These are phyloP conservation scores for Stachybotrys elegans DNA, from an alignment of 2,329 filamentous ascomycete genomes.

Conservation along the genomic window DNA sequence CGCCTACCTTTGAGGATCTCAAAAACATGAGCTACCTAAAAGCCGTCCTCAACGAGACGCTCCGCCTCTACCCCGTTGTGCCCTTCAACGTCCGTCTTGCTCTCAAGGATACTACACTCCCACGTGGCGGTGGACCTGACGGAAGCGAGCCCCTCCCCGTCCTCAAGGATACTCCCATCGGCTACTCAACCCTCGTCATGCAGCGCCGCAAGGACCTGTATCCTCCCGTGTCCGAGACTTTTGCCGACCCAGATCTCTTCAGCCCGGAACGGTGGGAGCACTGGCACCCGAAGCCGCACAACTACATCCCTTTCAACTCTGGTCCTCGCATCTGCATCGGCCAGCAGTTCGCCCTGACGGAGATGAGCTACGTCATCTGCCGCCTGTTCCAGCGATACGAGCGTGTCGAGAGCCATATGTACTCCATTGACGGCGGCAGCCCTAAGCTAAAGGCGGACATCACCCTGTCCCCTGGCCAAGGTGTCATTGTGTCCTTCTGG, in stretches of 20 bases:
- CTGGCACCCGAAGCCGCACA: conserved; percentile 62
- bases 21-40: conserved; percentile 84
- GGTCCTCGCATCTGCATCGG: conserved; percentile 71
- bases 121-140: conserved; percentile 63
- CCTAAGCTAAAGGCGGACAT: conserved; percentile 55
- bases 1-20: conserved; percentile 71
- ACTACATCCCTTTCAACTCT: conserved; percentile 72
- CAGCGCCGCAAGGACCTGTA: conserved; percentile 64
- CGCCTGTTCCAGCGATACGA: conserved; percentile 69
- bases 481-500: conserved; percentile 54
- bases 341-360: conserved; percentile 76
- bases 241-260: conserved; percentile 46
- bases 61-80: conserved; percentile 72
- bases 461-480: conserved; percentile 53
- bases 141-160: conserved; percentile 58
- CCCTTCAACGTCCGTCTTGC: conserved; percentile 75
- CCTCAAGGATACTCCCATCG: conserved; percentile 59
- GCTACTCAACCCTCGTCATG: conserved; percentile 66
- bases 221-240: conserved; percentile 40
- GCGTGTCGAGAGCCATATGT: conserved; percentile 54
- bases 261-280: conserved; percentile 62
- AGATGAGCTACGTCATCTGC: conserved; percentile 69
- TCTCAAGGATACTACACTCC: conserved; percentile 69
- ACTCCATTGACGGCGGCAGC: conserved; percentile 45
- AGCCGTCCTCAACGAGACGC: conserved; percentile 69